Percentiles rank a stretch among this genome's conserved stretches.
phyloP scores from a whole-genome alignment of 1,139 yeast genomes.

The Ogataea hybrid region DNA sequence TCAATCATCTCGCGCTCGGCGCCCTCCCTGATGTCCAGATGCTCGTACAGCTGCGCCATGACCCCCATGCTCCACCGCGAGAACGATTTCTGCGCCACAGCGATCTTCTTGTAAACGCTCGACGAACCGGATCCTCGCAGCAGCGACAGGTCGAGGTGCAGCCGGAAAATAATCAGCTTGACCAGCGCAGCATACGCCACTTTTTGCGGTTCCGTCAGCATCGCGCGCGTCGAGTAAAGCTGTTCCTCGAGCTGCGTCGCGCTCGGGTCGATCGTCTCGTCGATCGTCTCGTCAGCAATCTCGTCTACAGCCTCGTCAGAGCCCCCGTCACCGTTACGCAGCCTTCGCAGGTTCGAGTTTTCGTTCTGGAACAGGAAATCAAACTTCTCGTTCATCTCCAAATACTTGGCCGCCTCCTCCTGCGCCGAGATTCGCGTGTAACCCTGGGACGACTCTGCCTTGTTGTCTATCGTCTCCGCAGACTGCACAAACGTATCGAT shows the following conservation, averaged over 20 bases:
- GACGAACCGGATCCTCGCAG: conserved; percentile 51
- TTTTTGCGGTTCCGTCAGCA: conserved; percentile 81
- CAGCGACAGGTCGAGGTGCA: conserved; percentile 76
- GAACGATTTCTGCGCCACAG: conserved; percentile 73
- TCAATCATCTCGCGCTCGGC: conserved; percentile 90
- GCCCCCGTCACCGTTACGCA: conserved; percentile 22
- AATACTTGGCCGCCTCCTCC: conserved; percentile 77
- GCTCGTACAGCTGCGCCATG: conserved; percentile 73
- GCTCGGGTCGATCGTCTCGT: conserved; percentile 34
- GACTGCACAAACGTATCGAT: conserved; percentile 36
- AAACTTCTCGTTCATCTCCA: conserved; percentile 73
- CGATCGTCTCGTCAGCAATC: conserved; percentile 26
- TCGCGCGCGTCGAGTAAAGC: conserved; percentile 72
- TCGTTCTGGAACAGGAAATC: conserved; percentile 67
- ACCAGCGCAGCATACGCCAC: conserved; percentile 91
- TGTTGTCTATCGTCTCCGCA: conserved; percentile 19
- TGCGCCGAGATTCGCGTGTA: conserved; percentile 90
- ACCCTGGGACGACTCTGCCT: conserved; percentile 40
- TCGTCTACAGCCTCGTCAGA: conserved; percentile 12
- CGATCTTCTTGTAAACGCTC: conserved; percentile 56
- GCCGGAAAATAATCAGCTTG: conserved; percentile 69
- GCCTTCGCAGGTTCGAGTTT: conserved; percentile 29
- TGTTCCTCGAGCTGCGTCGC: conserved; percentile 56
- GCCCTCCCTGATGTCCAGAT: conserved; percentile 59
- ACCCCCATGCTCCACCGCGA: conserved; percentile 84